phyloP scores from a whole-genome alignment of 83 land plant species.

The Picea abies region DNA sequence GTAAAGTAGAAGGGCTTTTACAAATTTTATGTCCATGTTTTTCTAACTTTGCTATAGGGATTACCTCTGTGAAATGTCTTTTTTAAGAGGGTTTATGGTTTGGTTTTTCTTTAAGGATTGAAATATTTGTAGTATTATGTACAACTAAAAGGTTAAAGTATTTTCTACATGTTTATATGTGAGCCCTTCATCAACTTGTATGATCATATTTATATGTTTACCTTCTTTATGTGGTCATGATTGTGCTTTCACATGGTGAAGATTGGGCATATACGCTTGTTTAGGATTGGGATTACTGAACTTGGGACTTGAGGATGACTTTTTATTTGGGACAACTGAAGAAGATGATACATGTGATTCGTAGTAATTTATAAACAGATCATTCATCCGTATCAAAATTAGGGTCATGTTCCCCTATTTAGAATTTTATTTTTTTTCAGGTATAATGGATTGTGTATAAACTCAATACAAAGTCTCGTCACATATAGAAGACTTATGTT shows the following conservation, averaged over 20 bases:
- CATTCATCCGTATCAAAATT: not conserved
- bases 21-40: not conserved
- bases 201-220: not conserved
- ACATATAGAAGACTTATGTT: too few species aligned
- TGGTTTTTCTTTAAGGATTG: not conserved
- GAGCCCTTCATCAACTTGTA: not conserved
- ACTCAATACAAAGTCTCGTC: too few species aligned
- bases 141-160: too few species aligned
- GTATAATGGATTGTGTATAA: not conserved
- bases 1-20: not conserved
- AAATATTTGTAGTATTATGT: not conserved
- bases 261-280: not conserved
- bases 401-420: not conserved
- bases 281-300: slow-evolving; percentile 2
- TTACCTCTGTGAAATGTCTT: not conserved
- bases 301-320: not conserved
- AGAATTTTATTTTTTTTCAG: not conserved
- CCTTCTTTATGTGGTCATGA: slow-evolving; percentile 1
- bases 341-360: not conserved
- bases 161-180: not conserved
- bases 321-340: not conserved
- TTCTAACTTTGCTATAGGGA: too few species aligned
- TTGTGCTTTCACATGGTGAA: not conserved
- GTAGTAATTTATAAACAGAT: not conserved
- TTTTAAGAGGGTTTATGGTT: not conserved